These are phyloP conservation scores for Lactarius tabidus DNA, from an alignment of 768 basidiomycete species.

Conservation along the genomic window DNA sequence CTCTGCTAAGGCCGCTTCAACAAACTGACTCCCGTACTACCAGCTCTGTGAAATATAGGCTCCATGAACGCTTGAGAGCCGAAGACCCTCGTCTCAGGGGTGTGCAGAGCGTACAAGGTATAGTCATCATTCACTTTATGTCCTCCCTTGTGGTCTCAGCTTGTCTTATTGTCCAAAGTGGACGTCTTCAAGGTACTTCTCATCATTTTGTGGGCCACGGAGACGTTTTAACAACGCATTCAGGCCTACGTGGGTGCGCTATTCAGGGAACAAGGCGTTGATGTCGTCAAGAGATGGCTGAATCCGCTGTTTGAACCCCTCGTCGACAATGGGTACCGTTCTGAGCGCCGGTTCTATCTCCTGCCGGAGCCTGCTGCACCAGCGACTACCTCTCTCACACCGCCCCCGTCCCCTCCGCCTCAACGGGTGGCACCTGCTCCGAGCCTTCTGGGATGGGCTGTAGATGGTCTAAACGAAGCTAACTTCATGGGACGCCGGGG, in stretches of 20 bases:
- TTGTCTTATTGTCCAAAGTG: background rate
- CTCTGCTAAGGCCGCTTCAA: background rate
- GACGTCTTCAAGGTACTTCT: slow-evolving; percentile 15
- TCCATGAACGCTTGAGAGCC: background rate
- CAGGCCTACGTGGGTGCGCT: slow-evolving; percentile 20
- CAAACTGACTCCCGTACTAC: background rate
- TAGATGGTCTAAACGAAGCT: background rate
- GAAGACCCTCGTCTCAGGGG: background rate
- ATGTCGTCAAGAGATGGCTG: slow-evolving; percentile 10
- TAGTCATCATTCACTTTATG: background rate
- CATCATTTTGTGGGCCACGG: background rate
- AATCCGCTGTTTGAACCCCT: background rate
- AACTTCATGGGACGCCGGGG: background rate
- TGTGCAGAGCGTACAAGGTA: slow-evolving; percentile 4
- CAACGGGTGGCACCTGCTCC: background rate
- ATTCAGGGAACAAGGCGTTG: slow-evolving; percentile 13
- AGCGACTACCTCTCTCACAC: background rate
- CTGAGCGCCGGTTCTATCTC: background rate
- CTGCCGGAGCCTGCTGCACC: background rate
- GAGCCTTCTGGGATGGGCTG: background rate
- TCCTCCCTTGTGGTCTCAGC: background rate
- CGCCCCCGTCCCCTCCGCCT: background rate
- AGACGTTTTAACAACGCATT: background rate
- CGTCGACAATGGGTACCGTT: slow-evolving; percentile 4
- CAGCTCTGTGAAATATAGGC: slow-evolving; percentile 2